Base-by-base conservation (phyloP, 768 basidiomycete genomes). In the Porphyrellus cyaneotinctus region DNA sequence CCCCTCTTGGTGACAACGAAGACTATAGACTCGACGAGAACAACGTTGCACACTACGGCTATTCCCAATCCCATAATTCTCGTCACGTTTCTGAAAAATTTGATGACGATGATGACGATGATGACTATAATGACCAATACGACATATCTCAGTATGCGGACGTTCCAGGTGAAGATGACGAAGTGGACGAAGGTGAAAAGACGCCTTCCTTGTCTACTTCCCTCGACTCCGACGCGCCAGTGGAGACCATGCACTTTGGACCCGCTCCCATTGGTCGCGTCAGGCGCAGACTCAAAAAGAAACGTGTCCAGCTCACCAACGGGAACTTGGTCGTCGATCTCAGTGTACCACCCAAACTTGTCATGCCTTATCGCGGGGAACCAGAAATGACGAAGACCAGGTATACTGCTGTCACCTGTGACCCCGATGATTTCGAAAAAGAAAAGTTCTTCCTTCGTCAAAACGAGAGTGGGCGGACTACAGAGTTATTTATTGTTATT, bases 401-500 rank as follows among this genome's bases (percentile, higher is more conserved):
- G 53, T 92, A 87, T 67, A 93, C 94, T 6, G 93, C 91, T 0
- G 88, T 95, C 6, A 97, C 93, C 11, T 92, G 93, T 67, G 92
- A 94, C 65, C 94, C 95, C 1, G 90, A 97, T 64, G 87, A 95
- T 31, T 97, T 95, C 64, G 84, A 89, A 69, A 80, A 78, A 64
- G 82, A 82, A 43, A 86, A 89, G 12, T 95, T 91, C 69, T 88
- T 85, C 54, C 76, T 97, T 28, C 78, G 94, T 46, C 95, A 97
- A 66, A 87, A 87, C 64, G 81, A 89, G 63, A 80, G 72, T 55
- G 83, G 84, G 28, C 78, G 93, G 48, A 79, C 85, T 51, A 97
- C 93, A 13, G 95, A 97, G 64, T 67, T 97, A 49, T 89, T 95
- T 73, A 88, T 97, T 65, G 90, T 92, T 52, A 88, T 97, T 62